These are phyloP conservation scores for Aspergillus puulaauensis DNA, from an alignment of 2,329 filamentous ascomycete species.

Conservation along the genomic window DNA sequence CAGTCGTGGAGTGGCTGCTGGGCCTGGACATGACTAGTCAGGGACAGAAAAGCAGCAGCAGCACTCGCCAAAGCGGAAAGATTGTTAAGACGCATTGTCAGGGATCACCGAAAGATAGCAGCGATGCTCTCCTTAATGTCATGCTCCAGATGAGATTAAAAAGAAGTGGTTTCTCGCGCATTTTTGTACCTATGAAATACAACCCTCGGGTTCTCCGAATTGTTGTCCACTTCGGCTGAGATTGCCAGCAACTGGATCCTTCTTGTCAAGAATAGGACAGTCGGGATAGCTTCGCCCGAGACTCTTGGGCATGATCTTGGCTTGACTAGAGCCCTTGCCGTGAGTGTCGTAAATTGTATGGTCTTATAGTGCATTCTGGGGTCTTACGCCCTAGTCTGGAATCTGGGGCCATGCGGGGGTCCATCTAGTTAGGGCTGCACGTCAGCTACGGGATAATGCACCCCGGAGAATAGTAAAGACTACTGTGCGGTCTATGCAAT, in stretches of 20 bases:
- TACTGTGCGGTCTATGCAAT: neutral
- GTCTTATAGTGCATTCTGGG: neutral
- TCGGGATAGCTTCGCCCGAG: neutral
- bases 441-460: neutral
- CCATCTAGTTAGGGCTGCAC: neutral
- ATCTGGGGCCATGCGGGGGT: neutral
- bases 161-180: neutral
- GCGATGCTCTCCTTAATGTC: neutral
- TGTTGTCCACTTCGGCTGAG: neutral
- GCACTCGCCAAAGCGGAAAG: neutral
- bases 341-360: neutral
- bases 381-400: neutral
- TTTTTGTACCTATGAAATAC: neutral
- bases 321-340: neutral
- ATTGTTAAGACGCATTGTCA: neutral
- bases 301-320: neutral
- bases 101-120: neutral
- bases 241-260: neutral
- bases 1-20: neutral
- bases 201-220: neutral
- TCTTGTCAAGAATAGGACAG: neutral
- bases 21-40: neutral
- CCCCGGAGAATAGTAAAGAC: neutral
- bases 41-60: neutral
- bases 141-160: no score